Conservation (phyloP, 176 grass and related monocot species). For the Ensete glaucum region DNA sequence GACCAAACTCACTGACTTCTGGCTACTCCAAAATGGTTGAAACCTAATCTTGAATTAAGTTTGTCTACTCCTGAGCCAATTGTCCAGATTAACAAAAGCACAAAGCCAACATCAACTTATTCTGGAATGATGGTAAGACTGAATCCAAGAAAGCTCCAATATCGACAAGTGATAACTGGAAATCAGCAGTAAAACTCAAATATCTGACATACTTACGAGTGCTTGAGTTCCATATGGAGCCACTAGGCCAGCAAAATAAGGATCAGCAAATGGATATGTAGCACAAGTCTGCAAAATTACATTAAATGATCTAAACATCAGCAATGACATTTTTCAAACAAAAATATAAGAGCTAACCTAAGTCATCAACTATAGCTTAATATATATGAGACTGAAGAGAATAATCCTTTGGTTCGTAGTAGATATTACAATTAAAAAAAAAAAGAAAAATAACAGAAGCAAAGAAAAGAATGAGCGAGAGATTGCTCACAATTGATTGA, state of each 20-base stretch:
- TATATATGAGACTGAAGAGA: no score
- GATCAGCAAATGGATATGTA: conserved; percentile 65
- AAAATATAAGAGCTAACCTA: neutral
- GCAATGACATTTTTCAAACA: neutral
- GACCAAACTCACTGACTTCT: no score
- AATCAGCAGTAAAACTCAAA: conserved; percentile 5
- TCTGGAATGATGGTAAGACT: no score
- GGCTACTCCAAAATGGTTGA: no score
- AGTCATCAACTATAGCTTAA: neutral
- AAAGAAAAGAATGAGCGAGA: conserved; percentile 15
- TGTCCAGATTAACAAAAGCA: no score
- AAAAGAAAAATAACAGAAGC: neutral
- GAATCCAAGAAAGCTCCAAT: no score
- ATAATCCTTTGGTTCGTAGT: no score
- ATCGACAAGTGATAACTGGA: neutral
- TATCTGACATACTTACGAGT: conserved; percentile 37
- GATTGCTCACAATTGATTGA: conserved; percentile 51
- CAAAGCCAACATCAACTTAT: no score
- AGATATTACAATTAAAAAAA: neutral
- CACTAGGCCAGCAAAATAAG: conserved; percentile 64
- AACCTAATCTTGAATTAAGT: no score
- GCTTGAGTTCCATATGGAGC: conserved; percentile 71
- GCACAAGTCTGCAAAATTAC: conserved; percentile 58
- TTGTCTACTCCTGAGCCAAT: no score
- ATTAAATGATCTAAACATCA: conserved; percentile 22